phyloP scores from a whole-genome alignment of 441 rosid species.

The Erodium chrysanthum region DNA sequence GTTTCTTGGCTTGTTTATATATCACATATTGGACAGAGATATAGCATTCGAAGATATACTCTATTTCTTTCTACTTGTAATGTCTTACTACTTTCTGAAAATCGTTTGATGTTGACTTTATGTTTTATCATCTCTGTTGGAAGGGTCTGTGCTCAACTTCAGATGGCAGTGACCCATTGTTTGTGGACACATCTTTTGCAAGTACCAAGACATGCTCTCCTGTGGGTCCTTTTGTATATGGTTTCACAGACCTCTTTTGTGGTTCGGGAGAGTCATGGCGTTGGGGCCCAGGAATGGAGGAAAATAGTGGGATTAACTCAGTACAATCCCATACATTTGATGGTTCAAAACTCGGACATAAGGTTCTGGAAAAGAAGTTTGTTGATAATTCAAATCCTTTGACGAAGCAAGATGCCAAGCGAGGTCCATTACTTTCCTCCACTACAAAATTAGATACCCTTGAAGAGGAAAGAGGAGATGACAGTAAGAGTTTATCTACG shows the following conservation, averaged over 20 bases:
- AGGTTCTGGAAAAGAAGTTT: slow-evolving; percentile 30
- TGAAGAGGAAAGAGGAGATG: slow-evolving; percentile 52
- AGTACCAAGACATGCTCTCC: slow-evolving; percentile 35
- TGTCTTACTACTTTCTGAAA: slow-evolving; percentile 12
- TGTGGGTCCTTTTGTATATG: slow-evolving; percentile 65
- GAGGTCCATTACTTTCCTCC: slow-evolving; percentile 32
- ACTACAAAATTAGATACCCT: slow-evolving; percentile 38
- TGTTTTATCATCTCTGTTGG: slow-evolving; percentile 24
- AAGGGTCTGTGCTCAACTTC: slow-evolving; percentile 35
- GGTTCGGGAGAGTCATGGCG: slow-evolving; percentile 79
- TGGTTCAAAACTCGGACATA: slow-evolving; percentile 32
- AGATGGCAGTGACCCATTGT: slow-evolving; percentile 31
- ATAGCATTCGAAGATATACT: background rate
- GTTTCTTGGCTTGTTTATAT: slow-evolving; percentile 4
- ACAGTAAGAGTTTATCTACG: slow-evolving; percentile 40
- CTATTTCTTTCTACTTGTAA: background rate
- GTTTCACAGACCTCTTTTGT: slow-evolving; percentile 77
- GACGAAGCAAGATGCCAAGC: slow-evolving; percentile 33
- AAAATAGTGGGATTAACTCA: slow-evolving; percentile 38
- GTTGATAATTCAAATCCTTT: slow-evolving; percentile 40
- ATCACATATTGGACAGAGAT: background rate
- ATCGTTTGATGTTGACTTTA: slow-evolving; percentile 12
- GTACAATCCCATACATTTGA: slow-evolving; percentile 31
- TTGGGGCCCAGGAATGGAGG: slow-evolving; percentile 65
- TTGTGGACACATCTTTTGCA: slow-evolving; percentile 32